Evolutionary conservation across 192 early-diverging fungal species (phyloP).

Genomic region (Coemansia sp.): DNA sequence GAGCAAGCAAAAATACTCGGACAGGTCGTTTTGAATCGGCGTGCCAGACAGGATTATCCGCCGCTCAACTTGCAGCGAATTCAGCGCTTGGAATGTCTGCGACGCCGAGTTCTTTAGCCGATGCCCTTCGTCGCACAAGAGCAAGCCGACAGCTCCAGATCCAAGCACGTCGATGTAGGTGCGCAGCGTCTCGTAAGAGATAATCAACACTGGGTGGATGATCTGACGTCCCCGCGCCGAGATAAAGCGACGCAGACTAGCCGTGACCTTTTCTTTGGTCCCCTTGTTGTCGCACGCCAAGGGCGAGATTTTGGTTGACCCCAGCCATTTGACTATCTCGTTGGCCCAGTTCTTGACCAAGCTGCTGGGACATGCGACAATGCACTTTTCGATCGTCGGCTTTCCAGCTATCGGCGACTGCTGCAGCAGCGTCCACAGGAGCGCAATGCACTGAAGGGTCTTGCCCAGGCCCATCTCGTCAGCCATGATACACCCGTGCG

Average conservation of each 20-base stretch:
- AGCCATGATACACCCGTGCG: constrained; percentile 97
- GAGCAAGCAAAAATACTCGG: constrained; percentile 92
- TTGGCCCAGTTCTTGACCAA: constrained; percentile 99
- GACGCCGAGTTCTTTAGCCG: constrained; percentile 88
- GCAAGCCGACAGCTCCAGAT: constrained; percentile 82
- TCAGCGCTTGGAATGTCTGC: constrained; percentile 79
- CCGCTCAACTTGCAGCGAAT: constrained; percentile 82
- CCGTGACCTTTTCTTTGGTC: constrained; percentile 79
- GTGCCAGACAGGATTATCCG: constrained; percentile 96
- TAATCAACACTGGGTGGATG: constrained; percentile 90
- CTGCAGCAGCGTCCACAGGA: constrained; percentile 95
- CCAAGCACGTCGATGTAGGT: constrained; percentile 73
- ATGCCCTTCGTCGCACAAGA: constrained; percentile 98
- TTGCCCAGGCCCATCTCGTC: constrained; percentile 97
- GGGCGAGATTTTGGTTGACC: constrained; percentile 75
- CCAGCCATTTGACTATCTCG: constrained; percentile 96
- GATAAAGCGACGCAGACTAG: constrained; percentile 78
- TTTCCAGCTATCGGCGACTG: constrained; percentile 89
- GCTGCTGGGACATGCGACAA: constrained; percentile 94
- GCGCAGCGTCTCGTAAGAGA: constrained; percentile 96
- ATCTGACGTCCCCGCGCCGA: constrained; percentile 81
- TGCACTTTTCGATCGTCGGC: constrained; percentile 92
- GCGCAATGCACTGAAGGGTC: constrained; percentile 87
- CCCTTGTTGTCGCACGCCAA: constrained; percentile 89
- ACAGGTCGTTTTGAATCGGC: constrained; percentile 88